phyloP scores from a whole-genome alignment of 345 rosid species.

The Sonneratia alba region DNA sequence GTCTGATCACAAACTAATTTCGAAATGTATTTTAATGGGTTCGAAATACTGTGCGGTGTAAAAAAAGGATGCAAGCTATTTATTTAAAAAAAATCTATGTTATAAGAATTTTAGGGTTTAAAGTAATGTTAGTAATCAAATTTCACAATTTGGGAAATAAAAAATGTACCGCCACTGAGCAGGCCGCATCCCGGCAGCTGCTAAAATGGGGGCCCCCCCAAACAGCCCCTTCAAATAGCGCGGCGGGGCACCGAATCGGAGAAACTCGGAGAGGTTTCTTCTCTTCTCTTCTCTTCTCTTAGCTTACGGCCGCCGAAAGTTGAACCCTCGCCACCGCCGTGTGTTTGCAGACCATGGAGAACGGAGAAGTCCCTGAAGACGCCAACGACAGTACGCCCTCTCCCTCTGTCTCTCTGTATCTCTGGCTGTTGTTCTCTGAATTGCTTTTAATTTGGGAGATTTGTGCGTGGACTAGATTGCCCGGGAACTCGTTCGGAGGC shows the following conservation, averaged over 20 bases:
- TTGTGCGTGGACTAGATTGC: slow-evolving; percentile 39
- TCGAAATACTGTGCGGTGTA: too few relatives aligned
- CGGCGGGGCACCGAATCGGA: not conserved
- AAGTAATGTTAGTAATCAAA: too few relatives aligned
- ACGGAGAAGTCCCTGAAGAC: slow-evolving; percentile 54
- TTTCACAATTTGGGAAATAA: too few relatives aligned
- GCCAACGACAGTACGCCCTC: slow-evolving; percentile 43
- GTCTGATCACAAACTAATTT: too few relatives aligned
- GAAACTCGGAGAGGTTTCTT: not conserved
- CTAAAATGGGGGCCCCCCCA: too few relatives aligned
- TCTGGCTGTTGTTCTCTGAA: not conserved
- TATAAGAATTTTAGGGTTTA: too few relatives aligned
- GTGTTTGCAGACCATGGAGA: slow-evolving; percentile 32
- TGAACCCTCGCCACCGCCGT: not conserved
- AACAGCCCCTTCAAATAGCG: not conserved
- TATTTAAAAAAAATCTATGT: too few relatives aligned
- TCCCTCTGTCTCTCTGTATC: not conserved
- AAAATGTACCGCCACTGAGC: too few relatives aligned
- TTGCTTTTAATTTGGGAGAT: slow-evolving; percentile 1
- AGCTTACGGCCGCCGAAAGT: too few relatives aligned
- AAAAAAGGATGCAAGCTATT: too few relatives aligned
- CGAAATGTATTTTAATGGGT: too few relatives aligned
- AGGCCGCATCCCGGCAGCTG: too few relatives aligned
- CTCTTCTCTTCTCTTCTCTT: not conserved
- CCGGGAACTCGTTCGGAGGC: slow-evolving; percentile 71